Percentiles rank a stretch among this genome's conserved stretches.
phyloP scores from a whole-genome alignment of 169 alveolate species.

The Amoebophrya sp. region DNA sequence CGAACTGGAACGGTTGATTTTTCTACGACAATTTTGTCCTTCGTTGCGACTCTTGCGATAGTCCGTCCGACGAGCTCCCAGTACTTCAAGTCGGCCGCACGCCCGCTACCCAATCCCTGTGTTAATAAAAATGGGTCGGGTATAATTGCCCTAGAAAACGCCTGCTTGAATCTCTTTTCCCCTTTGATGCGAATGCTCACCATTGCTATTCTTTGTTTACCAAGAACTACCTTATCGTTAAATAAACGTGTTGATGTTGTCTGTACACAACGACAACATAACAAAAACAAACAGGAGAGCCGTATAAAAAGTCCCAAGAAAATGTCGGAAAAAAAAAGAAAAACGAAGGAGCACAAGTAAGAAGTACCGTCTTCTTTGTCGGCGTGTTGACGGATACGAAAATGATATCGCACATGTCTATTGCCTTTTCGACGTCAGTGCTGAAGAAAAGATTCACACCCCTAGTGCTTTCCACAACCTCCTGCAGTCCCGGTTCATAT shows the following conservation, averaged over 20 bases:
- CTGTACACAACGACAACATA: too few species aligned
- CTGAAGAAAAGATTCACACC: conserved; percentile 66
- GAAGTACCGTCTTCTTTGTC: conserved; percentile 52
- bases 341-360: neutral
- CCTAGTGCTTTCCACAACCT: conserved; percentile 52
- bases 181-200: too few species aligned
- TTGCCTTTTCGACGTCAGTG: conserved; percentile 60
- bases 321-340: too few species aligned
- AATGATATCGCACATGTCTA: conserved; percentile 66
- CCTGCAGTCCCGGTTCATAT: conserved; percentile 67
- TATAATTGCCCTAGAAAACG: neutral
- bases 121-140: too few species aligned
- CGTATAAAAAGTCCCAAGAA: too few species aligned
- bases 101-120: conserved; percentile 57
- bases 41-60: conserved; percentile 56
- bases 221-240: too few species aligned
- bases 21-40: conserved; percentile 63
- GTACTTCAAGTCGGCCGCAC: conserved; percentile 58
- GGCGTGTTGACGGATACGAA: conserved; percentile 84
- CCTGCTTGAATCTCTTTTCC: too few species aligned
- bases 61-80: conserved; percentile 59
- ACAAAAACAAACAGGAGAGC: too few species aligned
- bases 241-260: too few species aligned
- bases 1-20: conserved; percentile 73
- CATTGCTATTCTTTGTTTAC: too few species aligned